Base-by-base conservation (phyloP, 768 basidiomycete species). In the Auriscalpium vulgare region DNA sequence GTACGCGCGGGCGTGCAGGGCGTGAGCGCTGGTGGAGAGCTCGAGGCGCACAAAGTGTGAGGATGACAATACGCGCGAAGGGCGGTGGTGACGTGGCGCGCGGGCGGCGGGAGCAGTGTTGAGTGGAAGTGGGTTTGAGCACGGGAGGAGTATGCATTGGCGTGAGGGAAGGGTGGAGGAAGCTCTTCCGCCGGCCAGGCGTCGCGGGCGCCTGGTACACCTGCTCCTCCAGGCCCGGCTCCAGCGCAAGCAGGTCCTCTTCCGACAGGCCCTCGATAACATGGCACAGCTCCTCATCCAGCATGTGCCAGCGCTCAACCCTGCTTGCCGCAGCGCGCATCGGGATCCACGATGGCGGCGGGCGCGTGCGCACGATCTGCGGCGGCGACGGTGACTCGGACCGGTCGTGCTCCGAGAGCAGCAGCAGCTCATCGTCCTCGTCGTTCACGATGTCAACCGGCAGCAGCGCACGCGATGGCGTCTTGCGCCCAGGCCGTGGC, bases 281-380 rank as follows among this genome's bases (percentile, higher is more conserved):
- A 53, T 66, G 68, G 13, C 76, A 77, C 14, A 90, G 58, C 66
- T 91, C 88, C 59, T 87, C 79, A 50, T 88, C 84, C 5, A 90
- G 72, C 4, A 85, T 88, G 57, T 74, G 72, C 43, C 79, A 75
- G n/a, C 72, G 69, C 17, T 13, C 40, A 6, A 43, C 17, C 40
- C 40, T 13, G 13, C 14, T 43, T 6, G 29, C 8, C 8, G 14
- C 16, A 23, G 52, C 2, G 8, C 40, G 23, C n/a, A 14, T 19
- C 6, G 55, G 40, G 29, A 34, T 36, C 53, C 47, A 19, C 38
- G 56, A 46, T 16, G 34, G 51, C 48, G 40, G 56, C n/a, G 52
- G 13, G 8, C 52, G 56, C 35, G 8, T 47, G 37, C 37, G 19
- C 43, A 58, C 48, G 6, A 52, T 51, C 2, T 50, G 43, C 21